These are phyloP conservation scores for Nigrospora sphaerica DNA, from an alignment of 2,329 filamentous ascomycete genomes.

Conservation along the genomic window DNA sequence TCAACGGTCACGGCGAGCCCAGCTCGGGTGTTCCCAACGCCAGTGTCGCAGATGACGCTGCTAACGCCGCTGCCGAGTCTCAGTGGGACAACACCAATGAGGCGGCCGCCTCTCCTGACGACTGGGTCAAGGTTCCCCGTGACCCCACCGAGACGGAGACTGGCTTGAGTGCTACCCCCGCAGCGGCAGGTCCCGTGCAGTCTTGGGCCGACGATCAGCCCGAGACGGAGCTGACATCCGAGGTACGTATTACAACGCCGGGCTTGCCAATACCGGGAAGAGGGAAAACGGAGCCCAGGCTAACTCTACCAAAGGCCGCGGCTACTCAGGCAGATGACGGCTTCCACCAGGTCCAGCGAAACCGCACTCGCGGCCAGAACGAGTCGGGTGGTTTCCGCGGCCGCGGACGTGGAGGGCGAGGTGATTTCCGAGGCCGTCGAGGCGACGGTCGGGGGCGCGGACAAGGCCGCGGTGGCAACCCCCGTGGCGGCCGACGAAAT, in stretches of 20 bases:
- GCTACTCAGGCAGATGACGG: constrained; percentile 20
- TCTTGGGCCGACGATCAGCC: constrained; percentile 82
- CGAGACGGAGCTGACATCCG: constrained; percentile 30
- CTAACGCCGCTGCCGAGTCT: constrained; percentile 55
- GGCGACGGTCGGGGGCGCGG: constrained; percentile 19
- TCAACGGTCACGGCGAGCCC: constrained; percentile 36
- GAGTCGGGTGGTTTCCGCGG: constrained; percentile 14
- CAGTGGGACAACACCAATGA: constrained; percentile 54
- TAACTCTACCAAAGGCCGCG: constrained; percentile 10
- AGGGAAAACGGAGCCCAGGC: not conserved
- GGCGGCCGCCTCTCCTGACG: constrained; percentile 49
- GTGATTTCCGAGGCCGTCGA: constrained; percentile 20
- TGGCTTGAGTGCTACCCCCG: constrained; percentile 54
- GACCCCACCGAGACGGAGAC: constrained; percentile 69
- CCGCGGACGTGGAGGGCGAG: constrained; percentile 19
- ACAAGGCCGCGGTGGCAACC: constrained; percentile 18
- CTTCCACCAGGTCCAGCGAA: constrained; percentile 24
- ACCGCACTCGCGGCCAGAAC: constrained; percentile 21
- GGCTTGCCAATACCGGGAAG: too few relatives aligned
- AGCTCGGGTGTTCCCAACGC: constrained; percentile 38
- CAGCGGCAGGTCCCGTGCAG: constrained; percentile 45
- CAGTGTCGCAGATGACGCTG: constrained; percentile 42
- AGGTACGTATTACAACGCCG: constrained; percentile 26
- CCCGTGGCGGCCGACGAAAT: not conserved
- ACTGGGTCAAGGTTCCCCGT: constrained; percentile 70